Evolutionary conservation across 805 yeast species (phyloP), one percentile per base, ranked within the genome.

Genomic region (Ascoidea asiatica): DNA sequence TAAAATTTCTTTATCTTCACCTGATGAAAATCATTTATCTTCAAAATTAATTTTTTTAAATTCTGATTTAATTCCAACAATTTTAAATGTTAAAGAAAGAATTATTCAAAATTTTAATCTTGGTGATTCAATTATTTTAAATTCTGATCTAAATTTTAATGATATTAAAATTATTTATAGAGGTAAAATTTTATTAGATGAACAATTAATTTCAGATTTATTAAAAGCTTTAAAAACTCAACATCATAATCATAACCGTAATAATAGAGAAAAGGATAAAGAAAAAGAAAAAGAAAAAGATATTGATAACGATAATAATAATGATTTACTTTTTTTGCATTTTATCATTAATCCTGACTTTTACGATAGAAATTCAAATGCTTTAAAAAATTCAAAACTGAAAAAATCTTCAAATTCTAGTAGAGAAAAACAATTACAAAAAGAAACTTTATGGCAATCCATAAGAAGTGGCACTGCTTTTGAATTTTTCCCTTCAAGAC

Each of bases 401-500:
- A 17, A 23, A 40, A 19, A 21, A 17, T 20, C 19, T 22, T n/a
- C 19, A 40, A 15, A 20, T 40, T n/a, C 19, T 21, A 17, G 19
- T n/a, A 18, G 19, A 44, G 42, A 2, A 35, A 42, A 1, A 21
- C 38, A 5, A 21, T 43, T 8, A 38, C 46, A 4, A 41, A 46
- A 41, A 55, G 61, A 47, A 20, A 42, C 44, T 2, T 52, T 59
- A 23, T 58, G 62, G 62, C 50, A 42, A 35, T 61, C 57, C 40
- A 22, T 59, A 23, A 53, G 42, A 40, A 50, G 46, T 22, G 62
- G 60, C 1, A 48, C 45, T 6, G 42, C 55, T 4, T 58, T 59
- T 50, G 63, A 58, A 18, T 58, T 55, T 40, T 47, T 57, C 21
- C 62, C 63, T 36, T 36, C 40, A 15, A 5, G 15, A 17, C 38